Base-by-base conservation (phyloP, 805 yeast genomes). In the Kazachstania martiniae region DNA sequence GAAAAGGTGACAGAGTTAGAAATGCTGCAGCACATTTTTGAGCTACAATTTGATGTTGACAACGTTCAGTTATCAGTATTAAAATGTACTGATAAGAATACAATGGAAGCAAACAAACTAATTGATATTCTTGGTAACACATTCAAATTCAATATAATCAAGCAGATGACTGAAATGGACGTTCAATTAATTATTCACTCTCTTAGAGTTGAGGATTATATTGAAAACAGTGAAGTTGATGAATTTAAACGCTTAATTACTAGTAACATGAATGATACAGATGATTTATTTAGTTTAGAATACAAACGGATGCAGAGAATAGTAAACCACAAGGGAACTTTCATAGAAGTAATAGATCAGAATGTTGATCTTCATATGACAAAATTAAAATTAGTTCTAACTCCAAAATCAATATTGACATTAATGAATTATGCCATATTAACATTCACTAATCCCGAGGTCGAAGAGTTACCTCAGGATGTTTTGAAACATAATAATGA, bases 361-460 rank as follows among this genome's bases (percentile, higher is more conserved):
- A 75, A 71, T 41, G 70, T 87, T 4, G 64, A 70, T 7, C 60
- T 91, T 31, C 66, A 74, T 27, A 67, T 91, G 58, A 85, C 95
- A 0, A 84, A 93, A 10, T 70, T 91, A 33, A 73, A 73, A 39
- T 66, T 81, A 23, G 78, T 82, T 2, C 57, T 87, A 5, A 74
- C 93, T 0, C 73, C 96, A 29, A 80, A 74, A 47, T 80, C 94
- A 1, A 58, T 82, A 12, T 63, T 91, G 39, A 79, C 93, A 1
- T 60, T 91, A 10, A 58, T 89, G 41, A 89, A 86, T 52, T 91
- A 78, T 52, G 65, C 81, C 2, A 61, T 87, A 47, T 81, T 85
- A 28, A 91, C 97, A 0, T 91, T 91, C 52, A 80, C 95, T 0
- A 78, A 78, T 54, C 94, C 94, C 0, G 36, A 73, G 39, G 77